Conservation (phyloP, 176 grass and related monocot species). For the Avena sativa region DNA sequence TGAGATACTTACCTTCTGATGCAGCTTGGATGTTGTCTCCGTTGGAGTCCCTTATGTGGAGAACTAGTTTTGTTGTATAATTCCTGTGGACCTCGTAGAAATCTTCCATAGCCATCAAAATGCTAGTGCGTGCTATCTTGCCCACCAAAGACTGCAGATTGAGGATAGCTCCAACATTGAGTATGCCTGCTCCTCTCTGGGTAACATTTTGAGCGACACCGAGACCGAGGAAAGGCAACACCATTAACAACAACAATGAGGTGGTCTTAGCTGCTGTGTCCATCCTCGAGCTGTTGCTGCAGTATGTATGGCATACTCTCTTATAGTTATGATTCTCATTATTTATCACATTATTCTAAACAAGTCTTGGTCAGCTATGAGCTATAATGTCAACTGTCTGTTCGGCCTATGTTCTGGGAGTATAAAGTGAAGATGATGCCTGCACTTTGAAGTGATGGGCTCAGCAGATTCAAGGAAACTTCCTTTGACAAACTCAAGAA, state of each 20-base stretch:
- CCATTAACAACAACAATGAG: neutral
- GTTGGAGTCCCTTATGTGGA: conserved; percentile 50
- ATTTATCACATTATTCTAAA: conserved; percentile 8
- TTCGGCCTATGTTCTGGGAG: neutral
- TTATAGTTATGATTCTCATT: conserved; percentile 12
- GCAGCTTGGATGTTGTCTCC: conserved; percentile 39
- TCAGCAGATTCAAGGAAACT: conserved; percentile 31
- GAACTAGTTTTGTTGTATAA: conserved; percentile 45
- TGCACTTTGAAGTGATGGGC: conserved; percentile 23
- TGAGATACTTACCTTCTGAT: conserved; percentile 48
- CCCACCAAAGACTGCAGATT: conserved; percentile 42
- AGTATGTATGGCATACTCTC: neutral
- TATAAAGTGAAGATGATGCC: neutral
- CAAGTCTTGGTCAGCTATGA: conserved; percentile 11
- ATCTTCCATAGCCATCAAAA: conserved; percentile 58
- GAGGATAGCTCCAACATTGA: conserved; percentile 53
- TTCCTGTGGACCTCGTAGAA: conserved; percentile 50
- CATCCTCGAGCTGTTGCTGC: conserved; percentile 14
- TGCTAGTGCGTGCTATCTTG: conserved; percentile 47
- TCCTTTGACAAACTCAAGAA: neutral
- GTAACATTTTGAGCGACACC: neutral
- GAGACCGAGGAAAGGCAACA: neutral
- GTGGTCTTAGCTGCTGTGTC: neutral
- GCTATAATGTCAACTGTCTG: neutral
- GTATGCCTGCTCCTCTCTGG: neutral